phyloP scores from a whole-genome alignment of 2,329 filamentous ascomycete genomes.

The Ustulina deusta region DNA sequence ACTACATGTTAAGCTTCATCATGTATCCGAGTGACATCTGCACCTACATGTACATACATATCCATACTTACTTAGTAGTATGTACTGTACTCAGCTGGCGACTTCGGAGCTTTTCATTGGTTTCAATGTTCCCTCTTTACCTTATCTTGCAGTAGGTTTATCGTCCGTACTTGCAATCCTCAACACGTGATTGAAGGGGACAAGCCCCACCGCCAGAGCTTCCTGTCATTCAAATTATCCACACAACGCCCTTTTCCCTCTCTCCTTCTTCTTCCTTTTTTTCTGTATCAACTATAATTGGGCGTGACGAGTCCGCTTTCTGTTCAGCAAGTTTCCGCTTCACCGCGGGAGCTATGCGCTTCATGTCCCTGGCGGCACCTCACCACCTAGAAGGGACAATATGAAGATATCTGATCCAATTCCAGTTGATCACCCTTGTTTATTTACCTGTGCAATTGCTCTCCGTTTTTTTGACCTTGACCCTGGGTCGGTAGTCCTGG shows the following conservation, averaged over 20 bases:
- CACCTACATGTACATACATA: too few species aligned
- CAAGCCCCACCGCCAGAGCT: neutral
- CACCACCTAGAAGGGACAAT: conserved; percentile 74
- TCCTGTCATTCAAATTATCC: neutral
- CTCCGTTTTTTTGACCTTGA: neutral
- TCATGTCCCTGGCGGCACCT: conserved; percentile 72
- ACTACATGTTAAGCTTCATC: too few species aligned
- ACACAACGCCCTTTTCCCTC: conserved; percentile 25
- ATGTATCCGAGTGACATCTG: too few species aligned
- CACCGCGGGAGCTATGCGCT: conserved; percentile 68
- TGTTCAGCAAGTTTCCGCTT: conserved; percentile 65
- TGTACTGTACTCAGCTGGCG: neutral
- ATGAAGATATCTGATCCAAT: conserved; percentile 73
- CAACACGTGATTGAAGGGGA: conserved; percentile 18
- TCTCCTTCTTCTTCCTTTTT: conserved; percentile 52
- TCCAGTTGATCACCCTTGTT: conserved; percentile 42
- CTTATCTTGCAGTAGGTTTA: neutral
- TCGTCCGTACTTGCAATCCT: neutral
- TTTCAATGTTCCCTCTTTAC: too few species aligned
- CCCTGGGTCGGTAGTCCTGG: neutral
- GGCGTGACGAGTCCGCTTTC: conserved; percentile 78
- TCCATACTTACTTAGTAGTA: neutral
- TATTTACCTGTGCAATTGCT: neutral
- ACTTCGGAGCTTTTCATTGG: neutral
- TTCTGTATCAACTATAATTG: conserved; percentile 80